Evolutionary conservation across 208 protist species (phyloP), one percentile per base, ranked within the genome.

Genomic region (Crithidia sp.): DNA sequence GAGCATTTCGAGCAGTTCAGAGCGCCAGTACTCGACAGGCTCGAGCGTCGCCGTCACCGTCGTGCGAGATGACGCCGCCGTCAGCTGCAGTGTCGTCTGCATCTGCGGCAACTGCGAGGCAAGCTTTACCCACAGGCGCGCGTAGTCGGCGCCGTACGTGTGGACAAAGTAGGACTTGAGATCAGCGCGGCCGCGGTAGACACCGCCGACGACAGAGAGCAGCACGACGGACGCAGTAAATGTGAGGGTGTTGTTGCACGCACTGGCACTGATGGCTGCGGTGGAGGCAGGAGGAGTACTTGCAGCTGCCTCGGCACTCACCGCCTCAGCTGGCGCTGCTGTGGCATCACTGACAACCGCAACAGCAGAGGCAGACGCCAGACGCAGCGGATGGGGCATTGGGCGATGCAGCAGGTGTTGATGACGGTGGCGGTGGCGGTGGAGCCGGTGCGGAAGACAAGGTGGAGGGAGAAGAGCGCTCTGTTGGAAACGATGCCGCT

Each of bases 1-100:
- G 5, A 93, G 59, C 53, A 89, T 60, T 47, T 94, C 89, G 3
- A 88, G 74, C 39, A 96, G 63, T 65, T 93, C 86, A 0, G 78
- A 86, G 17, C 79, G 78, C 92, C 89, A 96, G 14, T 76, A 61
- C 9, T 83, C 73, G 5, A 82, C 47, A 4, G 76, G 40, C 43
- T 87, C 83, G 3, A 96, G 64, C 17, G 71, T 63, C 40, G 84
- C 52, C 12, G 76, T 68, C 5, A 67, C 67, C 17, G 76, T 78
- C 14, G 80, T 68, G 13, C 82, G 69, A 16, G 67, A 77, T 28
- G 74, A 61, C 39, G 16, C 17, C 12, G 52, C 6, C 14, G 65
- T 53, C 28, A 95, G 50, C 45, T 40, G 36, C 53, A 95, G 43
- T 10, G 66, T 77, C 40, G 76, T 73, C 13, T 82, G 74, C 73